Conservation (phyloP, 2,329 filamentous ascomycete species). For the Apiospora malaysiana region DNA sequence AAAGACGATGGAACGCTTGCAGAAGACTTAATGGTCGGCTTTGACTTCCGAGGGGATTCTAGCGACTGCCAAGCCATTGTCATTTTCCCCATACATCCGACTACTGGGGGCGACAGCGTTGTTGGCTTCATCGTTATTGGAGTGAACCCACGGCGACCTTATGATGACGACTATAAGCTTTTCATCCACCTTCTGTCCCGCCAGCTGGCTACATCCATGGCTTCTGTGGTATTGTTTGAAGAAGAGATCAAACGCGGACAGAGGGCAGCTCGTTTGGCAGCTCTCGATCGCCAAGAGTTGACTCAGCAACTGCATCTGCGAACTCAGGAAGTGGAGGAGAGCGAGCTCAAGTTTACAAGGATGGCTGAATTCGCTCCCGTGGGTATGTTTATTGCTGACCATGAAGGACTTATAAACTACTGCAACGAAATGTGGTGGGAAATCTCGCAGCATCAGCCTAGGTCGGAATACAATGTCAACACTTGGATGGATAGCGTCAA, state of each 20-base stretch:
- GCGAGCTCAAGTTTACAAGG: conserved; percentile 79
- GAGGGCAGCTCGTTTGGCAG: conserved; percentile 74
- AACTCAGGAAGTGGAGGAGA: conserved; percentile 66
- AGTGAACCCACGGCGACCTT: conserved; percentile 78
- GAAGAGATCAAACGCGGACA: conserved; percentile 81
- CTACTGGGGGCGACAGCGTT: conserved; percentile 70
- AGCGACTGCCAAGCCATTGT: conserved; percentile 74
- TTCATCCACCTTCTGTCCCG: conserved; percentile 78
- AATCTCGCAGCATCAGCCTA: conserved; percentile 68
- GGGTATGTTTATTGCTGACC: conserved; percentile 84
- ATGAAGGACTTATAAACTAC: conserved; percentile 73
- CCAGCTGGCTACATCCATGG: conserved; percentile 79
- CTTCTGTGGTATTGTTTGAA: conserved; percentile 82
- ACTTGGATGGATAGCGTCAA: conserved; percentile 77
- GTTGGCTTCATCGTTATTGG: conserved; percentile 82
- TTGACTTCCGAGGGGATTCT: conserved; percentile 74
- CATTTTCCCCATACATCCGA: conserved; percentile 80
- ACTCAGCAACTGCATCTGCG: conserved; percentile 74
- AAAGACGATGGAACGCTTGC: conserved; percentile 72
- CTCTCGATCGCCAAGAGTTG: conserved; percentile 77
- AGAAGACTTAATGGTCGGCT: conserved; percentile 65
- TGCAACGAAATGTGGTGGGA: conserved; percentile 82
- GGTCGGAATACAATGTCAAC: conserved; percentile 62
- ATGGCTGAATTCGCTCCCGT: conserved; percentile 87
- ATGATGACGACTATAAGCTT: conserved; percentile 79